Base-by-base conservation (phyloP, 345 rosid species). In the Gossypioides kirkii region DNA sequence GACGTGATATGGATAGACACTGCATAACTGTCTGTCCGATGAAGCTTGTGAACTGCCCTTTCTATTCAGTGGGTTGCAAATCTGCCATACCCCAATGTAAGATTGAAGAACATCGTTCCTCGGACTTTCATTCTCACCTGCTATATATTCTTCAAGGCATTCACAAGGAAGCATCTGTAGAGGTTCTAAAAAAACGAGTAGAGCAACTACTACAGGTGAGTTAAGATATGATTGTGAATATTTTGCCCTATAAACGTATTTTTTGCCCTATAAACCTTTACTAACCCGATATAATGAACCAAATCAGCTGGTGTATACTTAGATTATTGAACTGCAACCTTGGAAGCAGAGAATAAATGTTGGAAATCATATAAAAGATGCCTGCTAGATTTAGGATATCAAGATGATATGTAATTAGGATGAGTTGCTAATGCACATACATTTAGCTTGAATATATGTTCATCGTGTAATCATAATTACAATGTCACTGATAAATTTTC, bases 1-100 rank as follows among this genome's bases (percentile, higher is more conserved):
- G 98, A 75, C 94, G 89, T 0, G 94, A 85, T 20, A 92, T 92
- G 99, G 98, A 92, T 76, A 77, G 90, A 74, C 99, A 92, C 77
- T 92, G 99, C 79, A 89, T 95, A 32, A 95, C 98, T 3, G 82
- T 83, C 13, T 94, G 98, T 78, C 88, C 87, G 9, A 89, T 92
- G 98, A 95, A 90, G 87, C 90, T 82, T 68, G 89, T 85, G 38
- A 91, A 84, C 67, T 95, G 99, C 79, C 90, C 95, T 50, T 92
- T 95, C 79, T 90, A 79, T 76, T 74, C 83, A 14, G 85, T 87
- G 61, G 98, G 99, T 26, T 95, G 99, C 81, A 80, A 82, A 59
- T 78, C 87, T 68, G 75, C 82, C 26, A 43, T 89, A 32, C 89
- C 90, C 75, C 87, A 85, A 52, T 77, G 80, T 72, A 82, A 59